Evolutionary conservation across 768 basidiomycete species (phyloP).

Genomic region (Crassisporium funariophilum): DNA sequence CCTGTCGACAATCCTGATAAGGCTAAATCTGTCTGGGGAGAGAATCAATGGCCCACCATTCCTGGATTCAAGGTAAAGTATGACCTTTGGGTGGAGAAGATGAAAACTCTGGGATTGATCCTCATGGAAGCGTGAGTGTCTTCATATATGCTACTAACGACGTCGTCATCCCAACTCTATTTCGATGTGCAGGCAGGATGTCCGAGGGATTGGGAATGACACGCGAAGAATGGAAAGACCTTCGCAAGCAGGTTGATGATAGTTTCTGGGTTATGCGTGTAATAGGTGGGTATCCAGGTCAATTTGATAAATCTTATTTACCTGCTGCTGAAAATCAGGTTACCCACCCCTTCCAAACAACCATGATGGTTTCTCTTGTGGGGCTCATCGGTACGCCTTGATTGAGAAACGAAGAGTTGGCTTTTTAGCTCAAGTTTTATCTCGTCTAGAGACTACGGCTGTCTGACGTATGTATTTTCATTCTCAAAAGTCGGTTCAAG

Average conservation of each 20-base stretch:
- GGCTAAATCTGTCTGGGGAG: conserved; percentile 73
- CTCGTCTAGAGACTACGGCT: conserved; percentile 78
- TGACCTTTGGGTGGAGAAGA: conserved; percentile 79
- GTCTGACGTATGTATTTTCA: conserved; percentile 74
- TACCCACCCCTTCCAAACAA: conserved; percentile 85
- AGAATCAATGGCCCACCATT: conserved; percentile 81
- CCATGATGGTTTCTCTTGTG: conserved; percentile 85
- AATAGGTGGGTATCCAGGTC: conserved; percentile 53
- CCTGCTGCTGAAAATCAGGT: conserved; percentile 43
- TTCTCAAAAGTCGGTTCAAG: background rate
- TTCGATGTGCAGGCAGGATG: conserved; percentile 63
- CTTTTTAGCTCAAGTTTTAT: background rate
- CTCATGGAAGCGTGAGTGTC: conserved; percentile 84
- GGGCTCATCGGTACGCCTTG: conserved; percentile 74
- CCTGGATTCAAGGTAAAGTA: conserved; percentile 65
- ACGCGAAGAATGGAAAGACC: conserved; percentile 64
- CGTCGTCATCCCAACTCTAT: background rate
- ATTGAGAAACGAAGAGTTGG: background rate
- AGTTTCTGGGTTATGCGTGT: conserved; percentile 90
- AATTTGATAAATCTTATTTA: background rate
- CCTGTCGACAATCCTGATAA: conserved; percentile 73
- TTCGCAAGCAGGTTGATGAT: conserved; percentile 74
- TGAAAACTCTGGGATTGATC: conserved; percentile 78
- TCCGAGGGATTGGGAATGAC: conserved; percentile 77
- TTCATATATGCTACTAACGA: background rate